Percentiles rank a stretch among this genome's conserved stretches.
Evolutionary conservation across 2,329 filamentous ascomycete genomes (phyloP).

Genomic region (Metarhizium robertsii): DNA sequence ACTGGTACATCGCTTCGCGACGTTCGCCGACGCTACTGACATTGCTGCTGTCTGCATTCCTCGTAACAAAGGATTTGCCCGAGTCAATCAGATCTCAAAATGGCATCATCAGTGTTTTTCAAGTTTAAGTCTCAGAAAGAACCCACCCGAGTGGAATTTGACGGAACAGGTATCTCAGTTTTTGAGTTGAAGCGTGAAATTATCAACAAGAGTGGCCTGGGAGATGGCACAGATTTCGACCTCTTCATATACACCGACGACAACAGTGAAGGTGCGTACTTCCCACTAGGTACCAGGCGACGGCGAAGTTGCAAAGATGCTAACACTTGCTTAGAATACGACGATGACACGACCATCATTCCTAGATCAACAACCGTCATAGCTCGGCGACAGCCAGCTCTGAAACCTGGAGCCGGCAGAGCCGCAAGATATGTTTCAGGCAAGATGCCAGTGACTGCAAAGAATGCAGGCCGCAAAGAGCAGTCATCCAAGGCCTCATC

Average conservation of each 20-base stretch:
- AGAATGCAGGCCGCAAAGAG: conserved; percentile 64
- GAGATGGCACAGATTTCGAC: conserved; percentile 94
- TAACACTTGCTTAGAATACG: conserved; percentile 60
- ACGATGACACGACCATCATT: conserved; percentile 96
- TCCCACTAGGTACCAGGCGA: not conserved
- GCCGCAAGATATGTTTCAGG: conserved; percentile 94
- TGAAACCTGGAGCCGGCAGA: conserved; percentile 76
- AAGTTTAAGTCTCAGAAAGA: conserved; percentile 99
- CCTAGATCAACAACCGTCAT: conserved; percentile 90
- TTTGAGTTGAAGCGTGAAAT: conserved; percentile 99
- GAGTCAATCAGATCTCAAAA: conserved; percentile 33
- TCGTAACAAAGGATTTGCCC: conserved; percentile 16
- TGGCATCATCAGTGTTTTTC: conserved; percentile 98
- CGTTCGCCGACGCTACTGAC: conserved; percentile 9
- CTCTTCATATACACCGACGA: conserved; percentile 91
- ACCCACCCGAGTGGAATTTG: conserved; percentile 87
- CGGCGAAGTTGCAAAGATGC: conserved; percentile 16
- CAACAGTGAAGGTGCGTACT: conserved; percentile 68
- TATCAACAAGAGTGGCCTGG: conserved; percentile 85
- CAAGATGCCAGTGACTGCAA: conserved; percentile 85
- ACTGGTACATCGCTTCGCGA: conserved; percentile 4
- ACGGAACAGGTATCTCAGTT: conserved; percentile 94
- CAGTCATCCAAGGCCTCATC: conserved; percentile 47
- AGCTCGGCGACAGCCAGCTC: conserved; percentile 74
- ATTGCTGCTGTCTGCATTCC: conserved; percentile 10